Base-by-base conservation (phyloP, 2,329 filamentous ascomycete genomes). In the Drechslera avenae region DNA sequence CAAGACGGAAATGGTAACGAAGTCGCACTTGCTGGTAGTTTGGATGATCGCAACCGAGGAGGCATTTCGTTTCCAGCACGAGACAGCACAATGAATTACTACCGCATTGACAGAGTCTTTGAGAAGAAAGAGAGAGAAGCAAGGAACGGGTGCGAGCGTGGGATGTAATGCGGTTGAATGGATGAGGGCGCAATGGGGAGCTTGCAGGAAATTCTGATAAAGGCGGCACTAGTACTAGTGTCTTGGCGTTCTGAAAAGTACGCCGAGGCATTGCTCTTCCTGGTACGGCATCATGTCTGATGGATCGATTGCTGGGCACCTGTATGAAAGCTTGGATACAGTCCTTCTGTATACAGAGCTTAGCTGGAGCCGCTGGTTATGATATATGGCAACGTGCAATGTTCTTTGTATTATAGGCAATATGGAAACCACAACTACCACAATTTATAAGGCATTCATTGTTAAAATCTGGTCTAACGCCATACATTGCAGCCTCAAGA, bases 11-110 rank as follows among this genome's bases (percentile, higher is more conserved):
- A 39, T 32, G 55, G 50, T 39, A 56, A 45, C 35, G 61, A 48
- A 44, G 62, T 35, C 36, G 63, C 41, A 12, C 63, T 40, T 14
- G 63, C 55, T 28, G 67, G 55, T 46, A 72, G 46, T 28, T 60
- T 65, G 34, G 69, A 60, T 39, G 64, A 52, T 35, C 60, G 68
- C 60, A 73, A 60, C 57, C 71, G 67, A 34, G 69, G 70, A 58
- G 68, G 66, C 70, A 74, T 74, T 5, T 21, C 63, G 39, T 19
- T 35, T 49, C 30, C 17, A 10, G 40, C 21, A 55, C 26, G 52
- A 28, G 26, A 28, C 26, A 28, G 26, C 26, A 28, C 26, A 28
- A 13, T 13, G 3, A 28, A 12, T 28, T 63, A 59, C 63, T 71
- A 68, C 56, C 53, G 66, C 68, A 72, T 72, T 53, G 60, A 59